Conservation (phyloP, 768 basidiomycete genomes). For the Paxillus ammoniavirescens region DNA sequence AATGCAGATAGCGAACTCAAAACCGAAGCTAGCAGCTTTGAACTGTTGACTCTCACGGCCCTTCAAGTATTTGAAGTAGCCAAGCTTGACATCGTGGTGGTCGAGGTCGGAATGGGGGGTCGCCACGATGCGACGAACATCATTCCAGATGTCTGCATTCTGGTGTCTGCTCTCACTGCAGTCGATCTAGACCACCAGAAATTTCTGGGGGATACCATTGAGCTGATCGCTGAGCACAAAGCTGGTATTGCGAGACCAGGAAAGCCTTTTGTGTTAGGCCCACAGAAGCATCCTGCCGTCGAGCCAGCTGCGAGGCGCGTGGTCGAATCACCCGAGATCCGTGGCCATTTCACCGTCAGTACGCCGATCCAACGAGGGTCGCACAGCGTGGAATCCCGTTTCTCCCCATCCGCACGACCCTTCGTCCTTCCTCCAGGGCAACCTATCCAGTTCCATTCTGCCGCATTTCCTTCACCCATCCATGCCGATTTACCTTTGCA, state of each 20-base stretch:
- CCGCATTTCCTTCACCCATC: slow-evolving; percentile 46
- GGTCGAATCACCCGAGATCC: slow-evolving; percentile 36
- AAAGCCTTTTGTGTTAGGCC: slow-evolving; percentile 63
- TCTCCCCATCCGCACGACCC: slow-evolving; percentile 30
- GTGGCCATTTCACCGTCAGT: slow-evolving; percentile 41
- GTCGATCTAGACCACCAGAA: slow-evolving; percentile 94
- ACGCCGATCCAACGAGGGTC: slow-evolving; percentile 33
- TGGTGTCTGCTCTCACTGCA: slow-evolving; percentile 79
- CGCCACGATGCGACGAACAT: slow-evolving; percentile 91
- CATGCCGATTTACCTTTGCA: slow-evolving; percentile 58
- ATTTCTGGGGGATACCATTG: slow-evolving; percentile 78
- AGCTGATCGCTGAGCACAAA: slow-evolving; percentile 79
- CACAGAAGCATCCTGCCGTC: slow-evolving; percentile 55
- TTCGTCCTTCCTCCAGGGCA: slow-evolving; percentile 38
- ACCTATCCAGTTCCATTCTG: slow-evolving; percentile 41
- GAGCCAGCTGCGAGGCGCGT: slow-evolving; percentile 41
- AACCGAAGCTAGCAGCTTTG: slow-evolving; percentile 69
- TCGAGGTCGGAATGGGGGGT: slow-evolving; percentile 97
- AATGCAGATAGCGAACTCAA: slow-evolving; percentile 40
- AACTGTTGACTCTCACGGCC: slow-evolving; percentile 81
- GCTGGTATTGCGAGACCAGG: slow-evolving; percentile 70
- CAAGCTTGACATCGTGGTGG: slow-evolving; percentile 74
- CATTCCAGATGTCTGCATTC: slow-evolving; percentile 63
- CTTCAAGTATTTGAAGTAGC: slow-evolving; percentile 69
- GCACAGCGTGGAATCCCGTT: slow-evolving; percentile 33